Percentiles rank a stretch among this genome's conserved stretches.
Conservation (phyloP, 805 yeast species). For the Saccharomycopsis sp. region DNA sequence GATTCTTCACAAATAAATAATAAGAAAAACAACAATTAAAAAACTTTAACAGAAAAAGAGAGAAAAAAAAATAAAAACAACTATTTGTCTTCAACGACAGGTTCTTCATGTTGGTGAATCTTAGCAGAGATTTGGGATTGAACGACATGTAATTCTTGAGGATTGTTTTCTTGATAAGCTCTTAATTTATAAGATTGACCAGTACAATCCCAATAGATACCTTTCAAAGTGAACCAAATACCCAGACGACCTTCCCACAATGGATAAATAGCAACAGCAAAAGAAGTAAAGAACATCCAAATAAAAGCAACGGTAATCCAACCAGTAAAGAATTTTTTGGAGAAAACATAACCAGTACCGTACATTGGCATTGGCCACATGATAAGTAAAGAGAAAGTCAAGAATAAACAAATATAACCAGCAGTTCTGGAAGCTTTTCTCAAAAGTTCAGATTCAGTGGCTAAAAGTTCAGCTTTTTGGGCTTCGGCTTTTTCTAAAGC, state of each 20-base stretch:
- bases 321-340: slow-evolving; percentile 72
- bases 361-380: slow-evolving; percentile 96
- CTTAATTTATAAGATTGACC: slow-evolving; percentile 67
- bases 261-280: slow-evolving; percentile 59
- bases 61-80: too few species aligned
- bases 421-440: slow-evolving; percentile 52
- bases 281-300: slow-evolving; percentile 65
- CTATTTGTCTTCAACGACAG: too few species aligned
- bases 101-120: too few species aligned
- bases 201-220: slow-evolving; percentile 75
- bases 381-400: slow-evolving; percentile 55
- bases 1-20: too few species aligned
- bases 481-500: slow-evolving; percentile 14
- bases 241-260: slow-evolving; percentile 64
- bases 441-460: slow-evolving; percentile 43
- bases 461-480: slow-evolving; percentile 23
- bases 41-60: too few species aligned
- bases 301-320: slow-evolving; percentile 78
- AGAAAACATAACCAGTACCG: slow-evolving; percentile 67
- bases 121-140: slow-evolving; percentile 41
- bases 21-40: too few species aligned
- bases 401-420: slow-evolving; percentile 43
- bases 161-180: slow-evolving; percentile 67
- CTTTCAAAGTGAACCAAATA: slow-evolving; percentile 54
- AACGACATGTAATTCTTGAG: slow-evolving; percentile 69